phyloP scores from a whole-genome alignment of 2,329 filamentous ascomycete species.

The Trichoderma atrobrunneum region DNA sequence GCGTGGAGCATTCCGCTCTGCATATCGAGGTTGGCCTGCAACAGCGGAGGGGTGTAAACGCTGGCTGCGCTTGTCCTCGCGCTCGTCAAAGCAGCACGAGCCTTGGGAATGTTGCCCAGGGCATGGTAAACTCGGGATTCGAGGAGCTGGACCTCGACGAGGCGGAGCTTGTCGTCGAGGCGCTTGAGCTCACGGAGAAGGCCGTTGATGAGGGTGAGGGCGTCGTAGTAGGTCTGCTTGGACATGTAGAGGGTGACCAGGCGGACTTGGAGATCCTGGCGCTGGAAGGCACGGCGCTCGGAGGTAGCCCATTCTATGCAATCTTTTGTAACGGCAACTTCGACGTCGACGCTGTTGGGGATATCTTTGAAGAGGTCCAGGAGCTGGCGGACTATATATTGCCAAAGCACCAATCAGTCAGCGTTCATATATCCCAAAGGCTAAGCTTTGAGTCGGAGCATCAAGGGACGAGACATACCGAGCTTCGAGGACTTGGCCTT shows the following conservation, averaged over 20 bases:
- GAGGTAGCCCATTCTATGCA: conserved; percentile 99
- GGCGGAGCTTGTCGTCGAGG: conserved; percentile 94
- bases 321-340: conserved; percentile 94
- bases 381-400: conserved; percentile 78
- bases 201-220: conserved; percentile 92
- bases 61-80: conserved; percentile 93
- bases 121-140: conserved; percentile 98
- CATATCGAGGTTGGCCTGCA: conserved; percentile 98
- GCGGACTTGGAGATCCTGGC: conserved; percentile 95
- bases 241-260: conserved; percentile 93
- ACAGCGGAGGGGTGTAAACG: conserved; percentile 91
- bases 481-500: conserved; percentile 99
- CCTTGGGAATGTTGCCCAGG: conserved; percentile 93
- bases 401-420: neutral
- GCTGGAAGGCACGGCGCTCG: conserved; percentile 91
- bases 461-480: conserved; percentile 56
- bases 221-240: conserved; percentile 96
- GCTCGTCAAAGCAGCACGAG: conserved; percentile 88
- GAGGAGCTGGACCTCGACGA: conserved; percentile 95
- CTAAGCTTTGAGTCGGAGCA: neutral
- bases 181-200: conserved; percentile 96
- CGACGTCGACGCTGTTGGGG: conserved; percentile 89
- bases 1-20: conserved; percentile 98
- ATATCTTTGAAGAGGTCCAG: conserved; percentile 94
- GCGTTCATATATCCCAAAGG: neutral